These are phyloP conservation scores for Pythium aphanidermatum DNA, from an alignment of 352 stramenopile genomes.

Conservation along the genomic window DNA sequence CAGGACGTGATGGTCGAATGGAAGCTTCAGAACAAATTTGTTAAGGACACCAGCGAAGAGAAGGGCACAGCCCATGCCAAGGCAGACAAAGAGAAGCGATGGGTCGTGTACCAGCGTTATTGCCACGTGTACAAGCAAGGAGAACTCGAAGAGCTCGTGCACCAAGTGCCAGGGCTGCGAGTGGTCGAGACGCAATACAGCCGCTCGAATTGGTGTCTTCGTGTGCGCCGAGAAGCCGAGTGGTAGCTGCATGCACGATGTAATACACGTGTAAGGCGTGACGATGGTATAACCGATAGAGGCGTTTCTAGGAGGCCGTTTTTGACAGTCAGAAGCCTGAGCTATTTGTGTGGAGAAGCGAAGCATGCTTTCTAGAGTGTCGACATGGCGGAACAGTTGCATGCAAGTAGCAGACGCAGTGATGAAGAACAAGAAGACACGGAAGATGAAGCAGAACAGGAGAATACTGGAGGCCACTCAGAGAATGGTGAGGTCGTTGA, in stretches of 20 bases:
- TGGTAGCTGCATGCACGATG: conserved; percentile 1
- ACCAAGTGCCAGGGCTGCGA: conserved; percentile 43
- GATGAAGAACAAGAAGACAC: neutral
- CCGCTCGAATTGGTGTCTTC: conserved; percentile 78
- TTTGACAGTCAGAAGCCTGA: no score
- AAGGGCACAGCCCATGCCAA: conserved; percentile 26
- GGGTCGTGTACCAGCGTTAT: conserved; percentile 79
- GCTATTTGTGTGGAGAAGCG: no score
- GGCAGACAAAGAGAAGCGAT: conserved; percentile 42
- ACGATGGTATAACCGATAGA: no score
- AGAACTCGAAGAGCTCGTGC: conserved; percentile 62
- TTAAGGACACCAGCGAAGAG: neutral
- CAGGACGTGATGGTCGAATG: conserved; percentile 85
- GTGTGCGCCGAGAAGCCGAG: conserved; percentile 26
- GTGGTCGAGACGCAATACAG: conserved; percentile 62
- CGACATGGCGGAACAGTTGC: no score
- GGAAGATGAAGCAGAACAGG: neutral
- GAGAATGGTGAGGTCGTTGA: no score
- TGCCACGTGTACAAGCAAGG: conserved; percentile 72
- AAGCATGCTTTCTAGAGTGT: no score
- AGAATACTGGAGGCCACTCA: no score
- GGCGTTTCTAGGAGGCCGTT: no score
- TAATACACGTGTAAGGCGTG: no score
- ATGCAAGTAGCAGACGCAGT: no score
- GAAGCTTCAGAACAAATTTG: conserved; percentile 84